Conservation (phyloP, 192 early-diverging fungal species). For the Allomyces arbusculus region DNA sequence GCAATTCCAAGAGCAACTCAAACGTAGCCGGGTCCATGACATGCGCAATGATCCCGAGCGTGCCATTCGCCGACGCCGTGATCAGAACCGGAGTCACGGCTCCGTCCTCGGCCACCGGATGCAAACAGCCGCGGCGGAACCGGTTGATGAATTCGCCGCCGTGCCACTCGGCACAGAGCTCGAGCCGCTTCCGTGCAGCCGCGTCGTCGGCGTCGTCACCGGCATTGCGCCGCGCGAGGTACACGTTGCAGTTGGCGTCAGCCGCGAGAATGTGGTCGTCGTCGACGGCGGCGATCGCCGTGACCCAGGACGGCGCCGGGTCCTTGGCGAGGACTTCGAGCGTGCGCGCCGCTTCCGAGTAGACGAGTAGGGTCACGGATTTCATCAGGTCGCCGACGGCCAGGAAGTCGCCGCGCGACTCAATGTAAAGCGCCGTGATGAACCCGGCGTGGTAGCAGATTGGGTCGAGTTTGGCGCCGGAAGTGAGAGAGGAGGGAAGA, state of each 20-base stretch:
- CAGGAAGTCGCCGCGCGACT: slow-evolving; percentile 41
- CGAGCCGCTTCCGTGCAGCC: slow-evolving; percentile 16
- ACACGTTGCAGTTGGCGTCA: slow-evolving; percentile 36
- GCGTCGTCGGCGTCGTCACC: slow-evolving; percentile 31
- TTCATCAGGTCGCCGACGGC: slow-evolving; percentile 68
- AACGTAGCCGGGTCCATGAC: slow-evolving; percentile 31
- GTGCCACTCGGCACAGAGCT: slow-evolving; percentile 45
- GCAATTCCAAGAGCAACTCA: slow-evolving; percentile 33
- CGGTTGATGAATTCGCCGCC: slow-evolving; percentile 65
- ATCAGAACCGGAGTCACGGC: slow-evolving; percentile 29
- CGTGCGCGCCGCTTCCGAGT: slow-evolving; percentile 11
- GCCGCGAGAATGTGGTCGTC: slow-evolving; percentile 37
- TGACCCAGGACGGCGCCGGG: slow-evolving; percentile 38
- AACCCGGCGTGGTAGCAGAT: slow-evolving; percentile 8
- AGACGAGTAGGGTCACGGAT: slow-evolving; percentile 44
- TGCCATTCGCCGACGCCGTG: slow-evolving; percentile 59
- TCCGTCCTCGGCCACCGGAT: slow-evolving; percentile 29
- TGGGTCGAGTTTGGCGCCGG: slow-evolving; percentile 13
- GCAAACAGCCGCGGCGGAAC: slow-evolving; percentile 35
- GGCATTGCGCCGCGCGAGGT: slow-evolving; percentile 26
- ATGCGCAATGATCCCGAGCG: slow-evolving; percentile 52
- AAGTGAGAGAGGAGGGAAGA: not conserved
- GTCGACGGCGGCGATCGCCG: slow-evolving; percentile 31
- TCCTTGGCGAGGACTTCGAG: slow-evolving; percentile 41
- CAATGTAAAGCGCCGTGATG: slow-evolving; percentile 32